Percentiles rank a stretch among this genome's conserved stretches.
Evolutionary conservation across 257 asterid species (phyloP).

Genomic region (Scutellaria galericulata): DNA sequence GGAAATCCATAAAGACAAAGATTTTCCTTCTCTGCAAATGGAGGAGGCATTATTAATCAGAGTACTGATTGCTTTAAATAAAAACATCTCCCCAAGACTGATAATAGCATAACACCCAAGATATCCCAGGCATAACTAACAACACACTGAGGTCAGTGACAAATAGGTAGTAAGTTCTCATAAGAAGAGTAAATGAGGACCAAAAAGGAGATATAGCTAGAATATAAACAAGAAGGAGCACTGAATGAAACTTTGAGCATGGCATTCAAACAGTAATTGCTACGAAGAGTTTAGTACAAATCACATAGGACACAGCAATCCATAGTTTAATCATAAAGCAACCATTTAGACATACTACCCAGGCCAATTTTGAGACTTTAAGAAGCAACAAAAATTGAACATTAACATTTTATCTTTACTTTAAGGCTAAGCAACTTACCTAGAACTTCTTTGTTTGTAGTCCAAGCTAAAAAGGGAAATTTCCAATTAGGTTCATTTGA

Average conservation of each 20-base stretch:
- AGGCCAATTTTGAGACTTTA: background rate
- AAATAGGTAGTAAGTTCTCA: background rate
- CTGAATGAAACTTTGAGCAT: background rate
- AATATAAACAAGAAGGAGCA: constrained; percentile 14
- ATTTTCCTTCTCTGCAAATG: constrained; percentile 67
- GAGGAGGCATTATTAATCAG: constrained; percentile 19
- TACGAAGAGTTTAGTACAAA: background rate
- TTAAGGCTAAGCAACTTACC: constrained; percentile 5
- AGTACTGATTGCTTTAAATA: constrained; percentile 10
- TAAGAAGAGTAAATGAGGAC: constrained; percentile 4
- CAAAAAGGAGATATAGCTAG: background rate
- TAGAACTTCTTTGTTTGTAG: background rate
- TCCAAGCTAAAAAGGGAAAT: background rate
- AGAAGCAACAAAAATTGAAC: constrained; percentile 1
- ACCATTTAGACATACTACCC: background rate
- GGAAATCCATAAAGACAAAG: constrained; percentile 83
- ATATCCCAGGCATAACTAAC: constrained; percentile 7
- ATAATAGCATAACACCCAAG: background rate
- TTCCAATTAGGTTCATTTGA: background rate
- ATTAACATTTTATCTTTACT: constrained; percentile 4
- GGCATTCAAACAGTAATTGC: constrained; percentile 3
- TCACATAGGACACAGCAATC: background rate
- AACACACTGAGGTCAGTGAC: background rate
- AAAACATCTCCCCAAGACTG: background rate
- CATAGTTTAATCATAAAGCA: background rate